Base-by-base conservation (phyloP, 257 asterid species). In the Solanum chiquidenum region DNA sequence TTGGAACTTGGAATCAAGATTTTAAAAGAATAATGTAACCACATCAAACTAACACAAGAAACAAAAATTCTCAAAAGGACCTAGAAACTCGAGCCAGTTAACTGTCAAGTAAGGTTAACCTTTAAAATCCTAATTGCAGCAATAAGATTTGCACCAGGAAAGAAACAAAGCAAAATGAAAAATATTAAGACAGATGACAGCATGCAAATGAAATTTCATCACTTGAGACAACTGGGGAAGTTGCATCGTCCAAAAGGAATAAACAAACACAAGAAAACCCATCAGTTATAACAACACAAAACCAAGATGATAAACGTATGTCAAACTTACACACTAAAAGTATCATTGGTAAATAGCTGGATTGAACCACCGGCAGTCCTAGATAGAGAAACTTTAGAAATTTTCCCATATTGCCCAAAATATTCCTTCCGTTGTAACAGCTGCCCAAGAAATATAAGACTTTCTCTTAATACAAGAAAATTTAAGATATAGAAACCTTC, bases 351-450 rank as follows among this genome's bases (percentile, higher is more conserved):
- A 89, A 97, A 95, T 87, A 94, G 98, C 88, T 97, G 99, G 90
- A 97, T 86, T 82, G 97, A 90, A 74, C 98, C 99, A 91, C 98
- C 98, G 87, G 98, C 97, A 38, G 98, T 95, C 90, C 99, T 93
- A 38, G 99, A 97, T 86, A 97, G 96, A 86, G 98, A 94, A 80
- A 97, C 93, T 92, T 97, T 95, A 40, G 96, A 89, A 85, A 97
- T 93, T 90, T 94, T 97, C 49, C 99, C 98, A 87, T 97, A 97
- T 91, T 95, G 98, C 90, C 98, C 98, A 91, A 97, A 97, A 91
- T 94, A 95, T 83, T 97, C 98, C 88, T 91, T 97, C 89, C 94
- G 94, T 86, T 88, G 90, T 92, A 97, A 89, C 85, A 97, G 90
- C 99, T 97, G 95, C 90, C 86, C 86, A 87, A 82, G 85, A 87